Evolutionary conservation across 345 rosid genomes (phyloP), one percentile per base, ranked within the genome.

Genomic region (Rhizophora apiculata): DNA sequence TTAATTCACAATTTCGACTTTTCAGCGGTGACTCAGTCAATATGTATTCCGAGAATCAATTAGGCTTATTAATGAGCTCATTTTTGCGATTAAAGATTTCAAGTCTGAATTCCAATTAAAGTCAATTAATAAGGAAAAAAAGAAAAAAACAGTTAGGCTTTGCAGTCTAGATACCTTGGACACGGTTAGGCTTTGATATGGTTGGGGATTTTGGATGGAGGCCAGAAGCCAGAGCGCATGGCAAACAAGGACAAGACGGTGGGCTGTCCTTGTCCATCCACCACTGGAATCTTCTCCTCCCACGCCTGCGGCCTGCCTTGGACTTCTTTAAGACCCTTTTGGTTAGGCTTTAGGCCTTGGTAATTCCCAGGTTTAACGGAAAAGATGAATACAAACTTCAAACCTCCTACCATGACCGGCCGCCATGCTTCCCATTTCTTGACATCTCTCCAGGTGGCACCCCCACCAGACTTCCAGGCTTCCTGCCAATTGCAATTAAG

Each of bases 371-470:
- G 21, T 63, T 56, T 2, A 56, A 27, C 11, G 18, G 7, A 24
- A 21, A 66, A 51, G 16, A 34, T 0, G 15, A 29, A 20, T 34
- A 15, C 6, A 37, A 69, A 64, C 46, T 64, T 48, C 76, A 69
- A 76, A 58, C 31, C 68, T 71, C 76, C 68, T 73, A 72, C 22
- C 62, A 75, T 32, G 73, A 63, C 79, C 79, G 67, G 72, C 27
- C 24, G 76, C 80, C 68, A 68, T 26, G 70, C 63, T 60, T 65
- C 16, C 68, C 52, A 64, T 22, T 52, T 43, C 34, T 71, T 69
- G 70, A 57, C 76, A 67, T 60, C 62, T 62, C 74, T 80, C 84
- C 90, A 86, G 85, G 85, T 82, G 86, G 76, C 82, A 34, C 5
- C 32, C 68, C 68, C 31, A 36, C 55, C 72, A 76, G 39, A 57